A percentile compares a stretch with the other conserved stretches of the same genome.
Conservation (phyloP, 2,329 filamentous ascomycete species). For the Grosmannia serpens region DNA sequence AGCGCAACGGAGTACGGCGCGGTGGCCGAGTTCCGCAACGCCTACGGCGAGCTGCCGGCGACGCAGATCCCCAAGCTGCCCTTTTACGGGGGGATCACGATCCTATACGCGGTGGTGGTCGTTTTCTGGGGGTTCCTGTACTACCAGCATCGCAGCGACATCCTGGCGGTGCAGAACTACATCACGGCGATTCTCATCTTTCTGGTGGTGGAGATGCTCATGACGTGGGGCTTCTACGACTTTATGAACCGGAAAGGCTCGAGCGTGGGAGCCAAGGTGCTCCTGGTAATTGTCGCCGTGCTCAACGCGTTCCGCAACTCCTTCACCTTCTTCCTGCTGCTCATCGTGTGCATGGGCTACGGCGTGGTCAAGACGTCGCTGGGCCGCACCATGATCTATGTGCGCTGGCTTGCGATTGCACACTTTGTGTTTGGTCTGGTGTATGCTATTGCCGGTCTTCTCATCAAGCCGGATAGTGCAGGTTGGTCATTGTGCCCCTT, state of each 20-base stretch:
- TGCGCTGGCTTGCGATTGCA: constrained; percentile 78
- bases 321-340: constrained; percentile 93
- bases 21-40: constrained; percentile 85
- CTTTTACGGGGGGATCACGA: constrained; percentile 90
- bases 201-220: constrained; percentile 87
- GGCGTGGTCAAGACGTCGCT: constrained; percentile 92
- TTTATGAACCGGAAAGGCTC: constrained; percentile 85
- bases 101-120: constrained; percentile 81
- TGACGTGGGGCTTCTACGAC: constrained; percentile 99
- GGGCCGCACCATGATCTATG: constrained; percentile 87
- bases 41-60: constrained; percentile 89
- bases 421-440: constrained; percentile 94
- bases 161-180: constrained; percentile 96
- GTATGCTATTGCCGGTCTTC: constrained; percentile 80
- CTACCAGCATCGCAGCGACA: constrained; percentile 86
- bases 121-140: constrained; percentile 92
- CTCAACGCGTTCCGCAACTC: constrained; percentile 92
- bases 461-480: constrained; percentile 79
- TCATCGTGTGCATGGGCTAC: constrained; percentile 99
- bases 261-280: constrained; percentile 68
- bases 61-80: constrained; percentile 94
- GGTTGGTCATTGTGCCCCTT: no score
- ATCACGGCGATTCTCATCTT: constrained; percentile 96
- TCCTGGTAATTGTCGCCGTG: constrained; percentile 85
- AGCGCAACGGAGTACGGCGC: constrained; percentile 60